Evolutionary conservation across 345 rosid species (phyloP), one percentile per base, ranked within the genome.

Genomic region (Murraya koenigii): DNA sequence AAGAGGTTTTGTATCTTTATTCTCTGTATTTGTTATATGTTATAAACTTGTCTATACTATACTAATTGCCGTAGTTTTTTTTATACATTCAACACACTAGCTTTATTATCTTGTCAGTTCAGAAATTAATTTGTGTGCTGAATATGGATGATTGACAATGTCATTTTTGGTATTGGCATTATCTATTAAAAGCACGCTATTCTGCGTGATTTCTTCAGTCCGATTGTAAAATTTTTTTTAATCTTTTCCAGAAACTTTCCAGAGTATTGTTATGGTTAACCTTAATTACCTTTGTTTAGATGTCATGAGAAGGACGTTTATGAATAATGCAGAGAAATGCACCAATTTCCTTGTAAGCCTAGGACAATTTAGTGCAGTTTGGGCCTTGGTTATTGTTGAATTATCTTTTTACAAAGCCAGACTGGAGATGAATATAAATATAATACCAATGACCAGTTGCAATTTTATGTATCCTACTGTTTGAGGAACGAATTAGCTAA

Each of bases 1-100:
- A 88, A 88, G 76, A 95, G 93, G 97, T 92, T 68, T 44, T 69
- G n/a, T 30, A 6, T 75, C 1, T 44, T 30, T 26, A 36, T 36
- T 2, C 25, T 30, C 32, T 49, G 20, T 49, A 8, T 20, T 4
- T 69, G 22, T 30, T 19, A 20, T 20, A 9, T 70, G 61, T 30
- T 49, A 17, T 47, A 19, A 47, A 52, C 17, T 49, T 52, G 7
- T 70, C 71, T 14, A 0, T 15, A 0, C 49, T 13, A 15, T 17
- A 41, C 33, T 23, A 39, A 23, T 30, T 23, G 33, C 7, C 7
- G 3, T 65, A 33, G 44, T 32, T 65, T n/a, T 33, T 33, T 65
- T 10, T 19, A 65, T 65, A 19, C 35, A 35, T 33, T 65, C 69
- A 65, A 35, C 10, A 20, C 44, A 33, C 14, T 33, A 65, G 44